Conservation (phyloP, 192 early-diverging fungal genomes). For the Allomyces arbusculus region DNA sequence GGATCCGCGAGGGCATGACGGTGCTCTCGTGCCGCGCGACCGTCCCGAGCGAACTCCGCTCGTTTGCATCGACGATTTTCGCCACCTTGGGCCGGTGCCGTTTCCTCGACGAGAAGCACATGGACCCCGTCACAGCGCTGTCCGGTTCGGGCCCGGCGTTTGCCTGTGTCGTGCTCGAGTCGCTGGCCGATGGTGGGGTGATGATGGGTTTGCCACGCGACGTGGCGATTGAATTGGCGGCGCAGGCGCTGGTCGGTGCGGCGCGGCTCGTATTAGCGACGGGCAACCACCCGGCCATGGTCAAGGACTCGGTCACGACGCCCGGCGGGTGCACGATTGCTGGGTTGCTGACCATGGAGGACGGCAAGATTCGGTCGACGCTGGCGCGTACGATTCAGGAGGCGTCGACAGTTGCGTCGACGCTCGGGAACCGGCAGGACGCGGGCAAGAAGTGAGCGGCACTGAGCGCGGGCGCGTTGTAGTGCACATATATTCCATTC, state of each 20-base stretch:
- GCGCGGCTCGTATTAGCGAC: conserved; percentile 28
- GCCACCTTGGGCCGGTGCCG: conserved; percentile 25
- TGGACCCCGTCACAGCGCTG: conserved; percentile 28
- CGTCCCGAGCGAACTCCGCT: conserved; percentile 11
- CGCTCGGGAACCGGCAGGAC: conserved; percentile 11
- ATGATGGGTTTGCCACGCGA: conserved; percentile 37
- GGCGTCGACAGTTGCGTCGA: conserved; percentile 24
- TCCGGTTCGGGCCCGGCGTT: conserved; percentile 30
- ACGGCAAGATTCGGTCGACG: conserved; percentile 30
- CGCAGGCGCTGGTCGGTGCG: conserved; percentile 28
- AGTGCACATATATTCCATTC: too few relatives aligned
- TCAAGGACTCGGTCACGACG: conserved; percentile 32
- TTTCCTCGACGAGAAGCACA: conserved; percentile 26
- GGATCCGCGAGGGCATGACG: conserved; percentile 34
- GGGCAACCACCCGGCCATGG: conserved; percentile 24
- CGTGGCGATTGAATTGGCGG: conserved; percentile 26
- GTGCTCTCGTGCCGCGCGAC: conserved; percentile 17
- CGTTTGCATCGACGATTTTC: conserved; percentile 20
- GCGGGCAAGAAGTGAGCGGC: background rate
- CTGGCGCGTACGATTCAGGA: conserved; percentile 31
- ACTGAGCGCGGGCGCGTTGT: too few relatives aligned
- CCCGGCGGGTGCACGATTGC: conserved; percentile 34
- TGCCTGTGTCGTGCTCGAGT: conserved; percentile 30
- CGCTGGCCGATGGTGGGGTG: conserved; percentile 31
- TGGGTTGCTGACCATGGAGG: conserved; percentile 31